Evolutionary conservation across 176 grass and related monocot species (phyloP), one percentile per base, ranked within the genome.

Genomic region (Oropetium thomaeum): DNA sequence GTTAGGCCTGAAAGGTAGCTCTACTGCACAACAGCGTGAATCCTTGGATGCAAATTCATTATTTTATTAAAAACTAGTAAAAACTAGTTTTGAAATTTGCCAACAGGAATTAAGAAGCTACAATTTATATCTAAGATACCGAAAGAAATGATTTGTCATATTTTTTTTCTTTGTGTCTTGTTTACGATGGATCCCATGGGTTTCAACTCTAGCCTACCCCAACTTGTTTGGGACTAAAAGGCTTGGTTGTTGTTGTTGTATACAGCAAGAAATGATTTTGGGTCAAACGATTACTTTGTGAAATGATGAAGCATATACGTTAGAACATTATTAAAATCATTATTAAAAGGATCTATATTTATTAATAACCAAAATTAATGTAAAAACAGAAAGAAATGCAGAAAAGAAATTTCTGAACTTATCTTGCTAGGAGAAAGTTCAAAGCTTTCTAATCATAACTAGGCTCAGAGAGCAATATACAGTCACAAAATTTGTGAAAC

Each of bases 381-480:
- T 23, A 66, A 48, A 37, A 17, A 82, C 17, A 20, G 33, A 44
- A 15, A 33, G 7, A 31, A 42, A 75, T 30, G 33, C 19, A 55
- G 27, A 62, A 85, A 70, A 54, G 11, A 44, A 5, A 55, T 29
- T 75, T 62, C 20, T 15, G 10, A 84, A 32, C 10, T 81, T 63
- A 53, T 76, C 10, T 57, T 70, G 17, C 58, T 76, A 47, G 31
- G n/a, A 71, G 34, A 76, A 45, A 65, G 47, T 28, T 16, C 51
- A 30, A 1, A 19, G 28, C 10, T 16, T 80, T 76, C 32, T n/a
- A 15, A 29, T 6, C 12, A 22, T n/a, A 40, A 58, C 12, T 67
- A 67, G 61, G 33, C 70, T 43, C n/a, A 59, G 5, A 51, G 11
- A 75, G 62, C 38, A 75, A 54, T 68, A 31, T 67, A 82, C 22